A percentile compares a stretch with the other conserved stretches of the same genome.
phyloP scores from a whole-genome alignment of 768 basidiomycete species.

The Megacollybia marginata region DNA sequence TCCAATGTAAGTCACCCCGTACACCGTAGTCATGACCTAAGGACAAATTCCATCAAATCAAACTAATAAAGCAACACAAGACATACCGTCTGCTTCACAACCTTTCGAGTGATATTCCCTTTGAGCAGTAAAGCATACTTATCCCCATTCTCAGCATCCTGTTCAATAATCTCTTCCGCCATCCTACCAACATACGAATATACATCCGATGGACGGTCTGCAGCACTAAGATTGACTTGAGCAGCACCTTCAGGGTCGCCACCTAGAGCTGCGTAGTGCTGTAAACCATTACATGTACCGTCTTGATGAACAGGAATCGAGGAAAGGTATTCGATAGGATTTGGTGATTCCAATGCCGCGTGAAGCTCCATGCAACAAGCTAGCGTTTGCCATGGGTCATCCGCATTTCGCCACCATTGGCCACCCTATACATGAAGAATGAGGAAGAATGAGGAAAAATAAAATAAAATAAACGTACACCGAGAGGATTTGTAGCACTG shows the following conservation, averaged over 20 bases:
- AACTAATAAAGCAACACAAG: background rate
- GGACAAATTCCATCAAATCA: background rate
- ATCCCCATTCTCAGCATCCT: conserved; percentile 47
- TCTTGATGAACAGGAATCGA: conserved; percentile 93
- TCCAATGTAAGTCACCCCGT: conserved; percentile 93
- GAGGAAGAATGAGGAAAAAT: background rate
- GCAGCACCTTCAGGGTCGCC: conserved; percentile 83
- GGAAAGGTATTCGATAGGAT: conserved; percentile 57
- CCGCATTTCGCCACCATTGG: conserved; percentile 86
- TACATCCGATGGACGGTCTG: conserved; percentile 87
- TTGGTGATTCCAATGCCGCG: conserved; percentile 64
- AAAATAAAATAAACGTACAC: conserved; percentile 38
- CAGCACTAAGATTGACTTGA: conserved; percentile 86
- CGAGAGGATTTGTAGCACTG: conserved; percentile 72
- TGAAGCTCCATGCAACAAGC: conserved; percentile 88
- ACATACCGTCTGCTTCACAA: conserved; percentile 93
- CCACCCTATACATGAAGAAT: conserved; percentile 39
- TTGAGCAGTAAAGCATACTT: conserved; percentile 51
- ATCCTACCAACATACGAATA: conserved; percentile 87
- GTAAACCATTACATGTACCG: conserved; percentile 96
- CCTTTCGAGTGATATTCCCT: conserved; percentile 84
- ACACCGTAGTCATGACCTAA: conserved; percentile 97
- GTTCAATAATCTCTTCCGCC: conserved; percentile 62
- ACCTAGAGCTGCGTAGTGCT: conserved; percentile 97
- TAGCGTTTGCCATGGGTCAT: conserved; percentile 97